phyloP scores from a whole-genome alignment of 2,329 filamentous ascomycete genomes.

The Lojkania enalia region DNA sequence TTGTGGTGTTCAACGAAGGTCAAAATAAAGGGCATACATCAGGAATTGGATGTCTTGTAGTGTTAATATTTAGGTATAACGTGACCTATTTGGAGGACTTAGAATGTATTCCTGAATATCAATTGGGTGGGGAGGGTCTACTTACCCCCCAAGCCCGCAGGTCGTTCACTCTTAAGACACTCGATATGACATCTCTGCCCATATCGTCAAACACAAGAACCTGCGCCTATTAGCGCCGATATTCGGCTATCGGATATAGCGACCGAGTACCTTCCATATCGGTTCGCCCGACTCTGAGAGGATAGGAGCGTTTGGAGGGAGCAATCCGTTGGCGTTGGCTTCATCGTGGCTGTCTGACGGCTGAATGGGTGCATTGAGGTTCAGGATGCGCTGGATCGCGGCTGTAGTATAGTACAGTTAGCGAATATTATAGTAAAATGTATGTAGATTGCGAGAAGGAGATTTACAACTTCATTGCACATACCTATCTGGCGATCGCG shows the following conservation, averaged over 20 bases:
- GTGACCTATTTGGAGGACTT: slow-evolving; percentile 66
- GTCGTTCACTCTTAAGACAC: slow-evolving; percentile 91
- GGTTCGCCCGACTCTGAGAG: slow-evolving; percentile 86
- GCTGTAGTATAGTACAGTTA: slow-evolving; percentile 54
- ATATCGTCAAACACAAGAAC: slow-evolving; percentile 92
- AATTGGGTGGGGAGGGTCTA: not conserved
- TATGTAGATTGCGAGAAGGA: not conserved
- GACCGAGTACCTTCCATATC: slow-evolving; percentile 74
- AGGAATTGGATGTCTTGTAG: slow-evolving; percentile 83
- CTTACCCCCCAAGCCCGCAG: slow-evolving; percentile 79
- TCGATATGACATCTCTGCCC: slow-evolving; percentile 94
- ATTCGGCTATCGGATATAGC: not conserved
- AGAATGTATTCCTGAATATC: slow-evolving; percentile 46
- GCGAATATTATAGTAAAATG: slow-evolving; percentile 3
- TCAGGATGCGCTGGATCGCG: slow-evolving; percentile 93
- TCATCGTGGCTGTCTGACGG: slow-evolving; percentile 64
- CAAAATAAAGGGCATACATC: slow-evolving; percentile 64
- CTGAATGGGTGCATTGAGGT: slow-evolving; percentile 76
- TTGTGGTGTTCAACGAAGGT: not conserved
- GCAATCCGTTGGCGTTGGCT: slow-evolving; percentile 61
- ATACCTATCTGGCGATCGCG: slow-evolving; percentile 68
- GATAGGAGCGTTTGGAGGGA: slow-evolving; percentile 74
- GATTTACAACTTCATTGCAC: no score
- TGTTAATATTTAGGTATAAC: slow-evolving; percentile 66
- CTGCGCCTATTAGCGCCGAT: slow-evolving; percentile 4